Evolutionary conservation across 1,284 basidiomycete genomes (phyloP).

Genomic region (Austroboletus rostrupii): DNA sequence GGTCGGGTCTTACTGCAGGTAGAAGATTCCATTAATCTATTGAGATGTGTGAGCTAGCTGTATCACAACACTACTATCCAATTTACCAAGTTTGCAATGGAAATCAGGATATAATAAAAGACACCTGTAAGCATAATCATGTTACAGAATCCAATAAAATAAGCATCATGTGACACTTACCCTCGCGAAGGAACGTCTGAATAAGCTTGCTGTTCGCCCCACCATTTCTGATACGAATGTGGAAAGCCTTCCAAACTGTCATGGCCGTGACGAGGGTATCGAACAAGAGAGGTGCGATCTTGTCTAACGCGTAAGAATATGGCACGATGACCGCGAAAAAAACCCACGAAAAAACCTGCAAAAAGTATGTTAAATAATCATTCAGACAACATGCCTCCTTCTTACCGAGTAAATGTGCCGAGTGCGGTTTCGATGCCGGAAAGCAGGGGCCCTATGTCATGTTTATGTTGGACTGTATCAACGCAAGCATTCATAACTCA

Average conservation of each 20-base stretch:
- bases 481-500: conserved; percentile 28
- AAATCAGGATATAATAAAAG: conserved; percentile 78
- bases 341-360: conserved; percentile 66
- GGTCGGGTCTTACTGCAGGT: conserved; percentile 57
- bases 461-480: conserved; percentile 1
- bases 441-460: conserved; percentile 62
- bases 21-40: conserved; percentile 74
- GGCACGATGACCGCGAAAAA: neutral
- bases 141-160: conserved; percentile 3
- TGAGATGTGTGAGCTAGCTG: conserved; percentile 4
- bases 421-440: conserved; percentile 72
- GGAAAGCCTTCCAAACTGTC: conserved; percentile 71
- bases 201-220: conserved; percentile 74
- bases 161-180: conserved; percentile 32
- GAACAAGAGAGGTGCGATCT: conserved; percentile 73
- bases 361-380: conserved; percentile 10
- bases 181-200: conserved; percentile 78
- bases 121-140: conserved; percentile 43
- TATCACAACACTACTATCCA: neutral
- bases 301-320: conserved; percentile 25
- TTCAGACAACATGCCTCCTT: conserved; percentile 4
- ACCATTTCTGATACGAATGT: conserved; percentile 66
- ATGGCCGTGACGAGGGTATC: conserved; percentile 74
- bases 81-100: conserved; percentile 64
- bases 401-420: conserved; percentile 70